Base-by-base conservation (phyloP, 495 filamentous ascomycete genomes). In the Tuber calosporum region DNA sequence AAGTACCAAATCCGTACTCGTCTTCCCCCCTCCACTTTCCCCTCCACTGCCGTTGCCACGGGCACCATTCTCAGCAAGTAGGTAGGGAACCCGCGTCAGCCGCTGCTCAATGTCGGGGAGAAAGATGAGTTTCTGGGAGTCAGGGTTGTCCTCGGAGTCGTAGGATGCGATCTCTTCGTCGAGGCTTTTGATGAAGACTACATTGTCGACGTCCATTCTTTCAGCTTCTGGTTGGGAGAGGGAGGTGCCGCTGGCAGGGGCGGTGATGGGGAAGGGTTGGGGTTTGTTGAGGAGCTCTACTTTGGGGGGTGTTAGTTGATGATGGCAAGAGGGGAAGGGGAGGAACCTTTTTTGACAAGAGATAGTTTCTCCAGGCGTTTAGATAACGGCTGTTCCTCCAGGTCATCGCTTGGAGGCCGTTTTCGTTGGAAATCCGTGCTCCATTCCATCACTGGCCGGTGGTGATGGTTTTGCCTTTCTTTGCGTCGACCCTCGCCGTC, bases 111-210 rank as follows among this genome's bases (percentile, higher is more conserved):
- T 91, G 80, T 95, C 92, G 1, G 94, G 90, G 0, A 95, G 84
- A 82, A 97, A 93, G 72, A 93, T 84, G 19, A 96, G 83, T 85
- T 84, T 48, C 88, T 85, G 72, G n/a, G 73, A 77, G 67, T 83
- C 83, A 8, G 83, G 77, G 22, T 85, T 81, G 0, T 82, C 84
- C 71, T 83, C 82, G 66, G 81, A 77, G 34, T 89, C 87, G 37
- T 84, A 80, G 11, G 91, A 90, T 0, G 88, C 89, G 58, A 97
- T 87, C 84, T 99, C 94, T 70, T 88, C 91, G 77, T 96, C 95
- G 37, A 99, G 85, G 81, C 95, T 88, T 85, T 94, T 87, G 80
- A 99, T 93, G 85, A 93, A 99, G 70, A 97, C 87, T 72, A 93
- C 90, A 82, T 97, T 90, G 84, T 99, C 95, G 70, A 98, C 83